These are phyloP conservation scores for Colletotrichum sp. DNA, from an alignment of 2,329 filamentous ascomycete species.

Conservation along the genomic window DNA sequence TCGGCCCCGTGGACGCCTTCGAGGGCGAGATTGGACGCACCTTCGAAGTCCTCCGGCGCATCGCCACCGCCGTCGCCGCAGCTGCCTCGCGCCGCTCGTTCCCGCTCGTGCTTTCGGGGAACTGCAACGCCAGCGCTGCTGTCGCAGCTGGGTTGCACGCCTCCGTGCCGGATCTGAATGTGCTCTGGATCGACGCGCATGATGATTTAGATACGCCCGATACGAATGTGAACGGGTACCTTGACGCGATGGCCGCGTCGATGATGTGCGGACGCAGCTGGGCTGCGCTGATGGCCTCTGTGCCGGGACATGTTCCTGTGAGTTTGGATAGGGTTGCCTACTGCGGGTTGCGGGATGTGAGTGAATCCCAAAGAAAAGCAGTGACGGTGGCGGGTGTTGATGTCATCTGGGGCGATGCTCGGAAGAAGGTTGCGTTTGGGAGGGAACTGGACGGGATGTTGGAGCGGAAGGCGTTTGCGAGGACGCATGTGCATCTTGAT, in stretches of 20 bases:
- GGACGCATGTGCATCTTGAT: background rate
- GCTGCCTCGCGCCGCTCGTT: slow-evolving; percentile 33
- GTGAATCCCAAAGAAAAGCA: background rate
- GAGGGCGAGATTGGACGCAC: slow-evolving; percentile 44
- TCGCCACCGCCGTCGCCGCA: slow-evolving; percentile 32
- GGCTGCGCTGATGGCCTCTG: slow-evolving; percentile 27
- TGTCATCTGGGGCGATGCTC: background rate
- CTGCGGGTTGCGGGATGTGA: background rate
- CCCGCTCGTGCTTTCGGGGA: slow-evolving; percentile 42
- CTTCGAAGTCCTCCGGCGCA: slow-evolving; percentile 43
- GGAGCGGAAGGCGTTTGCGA: background rate
- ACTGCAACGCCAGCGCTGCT: slow-evolving; percentile 40
- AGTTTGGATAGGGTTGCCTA: background rate
- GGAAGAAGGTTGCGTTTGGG: slow-evolving; percentile 8
- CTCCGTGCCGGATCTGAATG: background rate
- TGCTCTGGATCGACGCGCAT: slow-evolving; percentile 46
- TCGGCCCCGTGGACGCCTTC: slow-evolving; percentile 37
- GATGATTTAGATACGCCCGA: slow-evolving; percentile 43
- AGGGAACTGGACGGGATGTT: background rate
- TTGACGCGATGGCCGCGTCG: slow-evolving; percentile 40
- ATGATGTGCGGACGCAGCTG: slow-evolving; percentile 40
- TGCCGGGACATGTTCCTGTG: slow-evolving; percentile 1
- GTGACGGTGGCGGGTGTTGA: background rate
- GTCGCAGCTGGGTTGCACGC: slow-evolving; percentile 37
- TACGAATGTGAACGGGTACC: slow-evolving; percentile 38